These are phyloP conservation scores for Capsella rubella DNA, from an alignment of 441 rosid species.

Conservation along the genomic window DNA sequence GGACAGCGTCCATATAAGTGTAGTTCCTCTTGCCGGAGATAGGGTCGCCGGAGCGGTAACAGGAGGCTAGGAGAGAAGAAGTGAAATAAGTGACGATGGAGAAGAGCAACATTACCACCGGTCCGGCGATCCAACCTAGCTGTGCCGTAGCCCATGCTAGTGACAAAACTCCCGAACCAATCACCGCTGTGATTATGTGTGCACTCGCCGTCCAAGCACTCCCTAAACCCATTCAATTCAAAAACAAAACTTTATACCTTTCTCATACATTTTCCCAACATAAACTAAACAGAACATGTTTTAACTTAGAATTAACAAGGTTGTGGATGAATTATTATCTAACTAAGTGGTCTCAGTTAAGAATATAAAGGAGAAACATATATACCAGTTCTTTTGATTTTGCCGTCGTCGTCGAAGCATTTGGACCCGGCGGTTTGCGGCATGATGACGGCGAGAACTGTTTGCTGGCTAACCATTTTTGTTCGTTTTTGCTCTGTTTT, in stretches of 20 bases:
- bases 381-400: slow-evolving; percentile 72
- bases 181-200: slow-evolving; percentile 85
- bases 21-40: slow-evolving; percentile 76
- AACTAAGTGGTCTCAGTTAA: background rate
- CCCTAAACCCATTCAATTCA: slow-evolving; percentile 47
- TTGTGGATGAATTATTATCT: background rate
- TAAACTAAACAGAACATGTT: background rate
- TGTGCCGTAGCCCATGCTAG: slow-evolving; percentile 88
- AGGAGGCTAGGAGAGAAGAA: slow-evolving; percentile 66
- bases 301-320: background rate
- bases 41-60: slow-evolving; percentile 80
- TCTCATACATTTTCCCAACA: background rate
- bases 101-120: slow-evolving; percentile 70
- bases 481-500: background rate
- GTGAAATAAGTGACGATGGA: slow-evolving; percentile 78
- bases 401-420: slow-evolving; percentile 77
- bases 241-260: background rate
- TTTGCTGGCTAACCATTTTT: slow-evolving; percentile 31
- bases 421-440: slow-evolving; percentile 51
- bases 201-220: slow-evolving; percentile 87
- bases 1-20: slow-evolving; percentile 83
- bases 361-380: background rate
- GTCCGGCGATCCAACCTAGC: slow-evolving; percentile 96
- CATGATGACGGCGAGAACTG: slow-evolving; percentile 44
- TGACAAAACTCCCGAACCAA: slow-evolving; percentile 88